Percentiles rank a stretch among this genome's conserved stretches.
phyloP scores from a whole-genome alignment of 495 filamentous ascomycete genomes.

The Aspergillus wentii region DNA sequence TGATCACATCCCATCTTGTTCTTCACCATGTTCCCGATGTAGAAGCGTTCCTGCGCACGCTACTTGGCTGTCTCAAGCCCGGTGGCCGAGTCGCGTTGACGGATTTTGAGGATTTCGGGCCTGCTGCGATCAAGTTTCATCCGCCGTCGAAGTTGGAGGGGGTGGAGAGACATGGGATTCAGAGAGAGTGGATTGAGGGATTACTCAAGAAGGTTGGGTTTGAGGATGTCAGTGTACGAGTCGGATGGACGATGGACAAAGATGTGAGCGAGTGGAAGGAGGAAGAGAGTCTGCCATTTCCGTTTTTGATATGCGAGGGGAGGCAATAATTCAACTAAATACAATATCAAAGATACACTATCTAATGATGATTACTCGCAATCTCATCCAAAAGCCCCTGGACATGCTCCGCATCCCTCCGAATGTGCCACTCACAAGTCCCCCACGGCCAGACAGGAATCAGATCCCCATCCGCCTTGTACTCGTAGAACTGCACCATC shows the following conservation, averaged over 20 bases:
- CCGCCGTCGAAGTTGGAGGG: conserved; percentile 45
- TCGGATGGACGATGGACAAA: conserved; percentile 42
- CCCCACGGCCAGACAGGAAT: too few species aligned
- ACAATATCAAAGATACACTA: too few species aligned
- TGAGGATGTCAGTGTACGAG: conserved; percentile 33
- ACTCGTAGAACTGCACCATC: too few species aligned
- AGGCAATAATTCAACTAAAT: too few species aligned
- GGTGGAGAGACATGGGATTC: conserved; percentile 50
- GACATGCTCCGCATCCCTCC: too few species aligned
- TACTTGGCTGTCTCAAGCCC: conserved; percentile 36
- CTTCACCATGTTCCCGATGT: conserved; percentile 51
- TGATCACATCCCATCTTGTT: conserved; percentile 46
- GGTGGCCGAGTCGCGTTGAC: conserved; percentile 45
- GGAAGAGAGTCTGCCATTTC: conserved; percentile 39
- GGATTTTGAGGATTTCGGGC: conserved; percentile 55
- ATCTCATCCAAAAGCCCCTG: too few species aligned
- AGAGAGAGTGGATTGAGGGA: conserved; percentile 25
- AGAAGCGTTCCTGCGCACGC: conserved; percentile 26
- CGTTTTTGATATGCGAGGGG: conserved; percentile 48
- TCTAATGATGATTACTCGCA: too few species aligned
- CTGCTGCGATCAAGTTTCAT: conserved; percentile 46
- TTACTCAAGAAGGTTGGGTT: conserved; percentile 44
- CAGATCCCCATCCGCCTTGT: too few species aligned
- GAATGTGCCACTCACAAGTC: too few species aligned
- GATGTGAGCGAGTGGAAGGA: conserved; percentile 33